Conservation (phyloP, 2,329 filamentous ascomycete genomes). For the Colletotrichum cuscutae region DNA sequence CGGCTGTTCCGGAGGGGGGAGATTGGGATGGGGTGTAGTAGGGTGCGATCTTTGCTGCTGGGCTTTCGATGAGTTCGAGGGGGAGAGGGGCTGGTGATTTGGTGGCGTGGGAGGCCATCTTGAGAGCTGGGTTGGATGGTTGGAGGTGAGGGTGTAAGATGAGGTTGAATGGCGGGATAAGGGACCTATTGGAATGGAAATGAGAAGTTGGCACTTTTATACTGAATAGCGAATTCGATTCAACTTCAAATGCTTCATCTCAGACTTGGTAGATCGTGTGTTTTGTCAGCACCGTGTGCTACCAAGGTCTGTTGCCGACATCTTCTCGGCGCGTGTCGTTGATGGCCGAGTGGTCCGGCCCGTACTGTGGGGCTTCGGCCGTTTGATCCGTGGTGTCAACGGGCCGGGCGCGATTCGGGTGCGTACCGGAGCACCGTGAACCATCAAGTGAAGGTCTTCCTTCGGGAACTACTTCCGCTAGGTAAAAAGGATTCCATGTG, state of each 20-base stretch:
- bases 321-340: neutral
- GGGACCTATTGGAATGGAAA: neutral
- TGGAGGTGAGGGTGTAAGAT: neutral
- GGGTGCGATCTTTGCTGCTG: constrained; percentile 47
- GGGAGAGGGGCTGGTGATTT: neutral
- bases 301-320: neutral
- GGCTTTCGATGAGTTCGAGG: constrained; percentile 30
- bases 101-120: constrained; percentile 5
- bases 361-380: neutral
- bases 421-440: neutral
- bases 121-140: neutral
- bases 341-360: neutral
- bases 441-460: neutral
- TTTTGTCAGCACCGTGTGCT: too few species aligned
- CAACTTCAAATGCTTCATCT: neutral
- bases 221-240: neutral
- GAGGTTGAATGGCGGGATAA: neutral
- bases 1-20: constrained; percentile 55
- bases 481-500: fast-evolving
- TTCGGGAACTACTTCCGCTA: neutral
- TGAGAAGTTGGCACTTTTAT: neutral
- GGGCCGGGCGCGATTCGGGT: neutral
- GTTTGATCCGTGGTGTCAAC: neutral
- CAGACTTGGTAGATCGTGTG: neutral
- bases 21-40: constrained; percentile 60